Percentiles rank a stretch among this genome's conserved stretches.
phyloP scores from a whole-genome alignment of 305 asterid genomes.

The Fraxinus latifolia region DNA sequence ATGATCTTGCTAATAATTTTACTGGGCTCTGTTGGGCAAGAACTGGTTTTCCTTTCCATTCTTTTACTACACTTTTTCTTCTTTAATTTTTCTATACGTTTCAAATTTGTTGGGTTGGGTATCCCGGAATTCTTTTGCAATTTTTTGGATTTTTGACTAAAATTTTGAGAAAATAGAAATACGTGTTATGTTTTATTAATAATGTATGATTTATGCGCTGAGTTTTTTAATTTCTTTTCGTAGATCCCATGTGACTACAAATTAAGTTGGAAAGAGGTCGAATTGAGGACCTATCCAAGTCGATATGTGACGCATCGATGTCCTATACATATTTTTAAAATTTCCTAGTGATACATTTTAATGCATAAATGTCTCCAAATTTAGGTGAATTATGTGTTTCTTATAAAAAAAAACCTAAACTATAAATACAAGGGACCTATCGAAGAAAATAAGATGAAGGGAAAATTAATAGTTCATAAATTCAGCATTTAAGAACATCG shows the following conservation, averaged over 20 bases:
- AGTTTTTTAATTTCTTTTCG: no score
- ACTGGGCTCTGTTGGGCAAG: not conserved
- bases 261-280: not conserved
- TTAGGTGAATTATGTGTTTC: not conserved
- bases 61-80: not conserved
- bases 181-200: no score
- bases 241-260: not conserved
- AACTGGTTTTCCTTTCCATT: not conserved
- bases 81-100: not conserved
- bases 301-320: not conserved
- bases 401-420: not conserved
- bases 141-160: not conserved
- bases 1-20: not conserved
- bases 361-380: not conserved
- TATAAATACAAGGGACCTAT: no score
- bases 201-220: not conserved
- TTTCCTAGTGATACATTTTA: not conserved
- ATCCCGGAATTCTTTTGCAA: not conserved
- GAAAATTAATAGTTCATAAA: not conserved
- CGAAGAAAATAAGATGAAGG: not conserved
- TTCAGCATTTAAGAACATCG: not conserved
- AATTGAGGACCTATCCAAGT: not conserved
- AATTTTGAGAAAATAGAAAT: not conserved
- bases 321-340: not conserved
- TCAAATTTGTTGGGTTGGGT: not conserved